phyloP scores from a whole-genome alignment of 208 protist species.

The Tritrichomonas musculus region DNA sequence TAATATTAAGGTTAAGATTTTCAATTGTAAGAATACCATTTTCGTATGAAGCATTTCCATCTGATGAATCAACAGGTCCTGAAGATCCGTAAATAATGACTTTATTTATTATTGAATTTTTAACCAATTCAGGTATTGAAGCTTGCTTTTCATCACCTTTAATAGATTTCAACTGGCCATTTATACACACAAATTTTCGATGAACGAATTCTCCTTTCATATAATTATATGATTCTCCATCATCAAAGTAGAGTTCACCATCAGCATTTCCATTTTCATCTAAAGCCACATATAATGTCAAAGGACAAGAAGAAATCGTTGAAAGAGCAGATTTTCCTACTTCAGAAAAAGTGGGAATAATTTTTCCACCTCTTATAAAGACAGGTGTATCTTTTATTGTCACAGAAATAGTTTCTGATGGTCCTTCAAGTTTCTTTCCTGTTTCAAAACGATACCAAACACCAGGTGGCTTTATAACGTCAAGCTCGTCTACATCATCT shows the following conservation, averaged over 20 bases:
- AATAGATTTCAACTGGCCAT: no score
- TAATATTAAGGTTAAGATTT: no score
- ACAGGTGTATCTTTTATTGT: conserved; percentile 64
- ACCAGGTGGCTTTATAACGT: conserved; percentile 67
- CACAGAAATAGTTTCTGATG: background rate
- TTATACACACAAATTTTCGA: no score
- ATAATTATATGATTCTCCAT: conserved; percentile 35
- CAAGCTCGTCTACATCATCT: conserved; percentile 49
- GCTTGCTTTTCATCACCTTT: no score
- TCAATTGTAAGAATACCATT: no score
- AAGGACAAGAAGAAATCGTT: conserved; percentile 58
- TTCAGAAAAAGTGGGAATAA: conserved; percentile 75
- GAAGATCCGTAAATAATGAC: no score
- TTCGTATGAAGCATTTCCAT: no score
- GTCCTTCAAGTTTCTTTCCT: background rate
- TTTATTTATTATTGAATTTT: no score
- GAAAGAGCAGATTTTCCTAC: conserved; percentile 64
- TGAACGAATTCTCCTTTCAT: background rate
- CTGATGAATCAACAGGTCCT: no score
- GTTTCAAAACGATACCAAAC: conserved; percentile 61
- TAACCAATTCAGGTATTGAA: no score
- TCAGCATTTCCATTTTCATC: conserved; percentile 25
- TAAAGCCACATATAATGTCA: conserved; percentile 52
- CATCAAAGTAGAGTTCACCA: conserved; percentile 43
- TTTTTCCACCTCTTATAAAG: conserved; percentile 74